phyloP scores from a whole-genome alignment of 2,329 filamentous ascomycete species.

The Neopestalotiopsis sp. region DNA sequence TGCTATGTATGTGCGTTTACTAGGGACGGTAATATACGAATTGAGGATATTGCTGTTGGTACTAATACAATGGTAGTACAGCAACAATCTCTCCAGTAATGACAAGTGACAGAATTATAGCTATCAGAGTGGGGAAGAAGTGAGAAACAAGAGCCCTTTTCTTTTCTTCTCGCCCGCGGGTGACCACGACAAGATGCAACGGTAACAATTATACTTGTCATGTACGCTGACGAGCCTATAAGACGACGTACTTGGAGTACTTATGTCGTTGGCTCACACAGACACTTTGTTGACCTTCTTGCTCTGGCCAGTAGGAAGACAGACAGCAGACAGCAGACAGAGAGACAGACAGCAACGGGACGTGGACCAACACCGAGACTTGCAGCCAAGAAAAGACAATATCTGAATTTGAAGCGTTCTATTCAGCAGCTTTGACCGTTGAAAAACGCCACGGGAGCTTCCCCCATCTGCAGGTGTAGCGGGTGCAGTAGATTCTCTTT shows the following conservation, averaged over 20 bases:
- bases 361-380: neutral
- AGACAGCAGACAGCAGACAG: too few relatives aligned
- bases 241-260: neutral
- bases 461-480: neutral
- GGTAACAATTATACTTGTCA: neutral
- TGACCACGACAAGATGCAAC: neutral
- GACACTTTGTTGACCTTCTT: too few relatives aligned
- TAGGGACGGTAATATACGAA: too few relatives aligned
- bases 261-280: neutral
- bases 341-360: neutral
- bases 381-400: neutral
- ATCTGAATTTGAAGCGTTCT: neutral
- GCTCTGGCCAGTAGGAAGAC: too few relatives aligned
- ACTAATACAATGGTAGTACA: neutral
- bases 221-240: neutral
- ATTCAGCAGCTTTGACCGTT: neutral
- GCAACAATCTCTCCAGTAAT: neutral
- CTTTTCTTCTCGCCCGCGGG: neutral
- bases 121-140: neutral
- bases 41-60: neutral
- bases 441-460: neutral
- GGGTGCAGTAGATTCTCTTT: neutral
- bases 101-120: neutral
- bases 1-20: too few relatives aligned
- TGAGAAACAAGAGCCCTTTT: neutral